Evolutionary conservation across 78 protist genomes (phyloP), one percentile per base, ranked within the genome.

Genomic region (Dictyostelium intermedium): DNA sequence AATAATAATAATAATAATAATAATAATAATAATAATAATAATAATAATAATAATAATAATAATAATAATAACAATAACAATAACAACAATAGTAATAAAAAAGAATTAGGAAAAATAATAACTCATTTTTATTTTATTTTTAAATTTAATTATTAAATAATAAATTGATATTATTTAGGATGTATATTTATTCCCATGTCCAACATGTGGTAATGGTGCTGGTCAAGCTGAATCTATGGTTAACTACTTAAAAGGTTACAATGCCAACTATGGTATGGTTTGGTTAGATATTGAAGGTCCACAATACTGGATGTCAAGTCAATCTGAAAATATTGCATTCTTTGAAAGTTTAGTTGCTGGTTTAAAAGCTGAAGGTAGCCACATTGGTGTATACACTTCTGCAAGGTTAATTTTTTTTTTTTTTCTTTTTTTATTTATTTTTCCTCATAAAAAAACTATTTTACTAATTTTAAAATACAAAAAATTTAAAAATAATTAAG

Each of bases 241-340:
- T 8, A 74, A 78, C 0, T n/a, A 39, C 39, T 34, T 32, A 6
- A 34, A 73, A n/a, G 66, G 82, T 11, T 23, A 47, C 18, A 85
- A 56, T 56, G 66, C 85, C 2, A 81, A 56, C 27, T 45, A 34
- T 73, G 83, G 77, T 37, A 93, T 77, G 74, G 35, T 87, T 25
- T 93, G 96, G 96, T 61, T 93, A 45, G 96, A 93, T 61, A 81
- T 93, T 25, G 96, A 93, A 41, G 96, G 92, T 83, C 79, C 96
- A 45, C 25, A 25, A 23, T 93, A 81, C 32, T 76, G 92, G 89
- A 18, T 39, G 43, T 1, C 14, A 10, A 23, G 8, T 13, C 69
- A 35, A 50, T 20, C 20, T 5, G 76, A 32, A 11, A 93, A 93
- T 32, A 4, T 14, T 18, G 66, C 53, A 11, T 85, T 91, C 92